Evolutionary conservation across 352 stramenopile genomes (phyloP).

Genomic region (Thalassiosira livingstoniorum): DNA sequence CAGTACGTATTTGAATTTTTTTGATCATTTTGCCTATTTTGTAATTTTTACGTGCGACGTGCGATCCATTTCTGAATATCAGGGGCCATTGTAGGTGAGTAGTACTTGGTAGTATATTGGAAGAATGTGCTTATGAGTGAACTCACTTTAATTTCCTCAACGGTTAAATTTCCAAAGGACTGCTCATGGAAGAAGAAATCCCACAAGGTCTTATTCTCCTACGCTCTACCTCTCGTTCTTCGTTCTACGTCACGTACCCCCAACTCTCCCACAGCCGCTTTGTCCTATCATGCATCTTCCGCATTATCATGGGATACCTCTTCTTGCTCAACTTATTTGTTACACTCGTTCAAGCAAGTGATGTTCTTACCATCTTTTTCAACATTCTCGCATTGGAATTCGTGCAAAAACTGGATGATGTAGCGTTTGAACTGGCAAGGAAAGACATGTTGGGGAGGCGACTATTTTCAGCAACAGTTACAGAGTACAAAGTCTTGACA

Average conservation of each 20-base stretch:
- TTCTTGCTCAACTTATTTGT: slow-evolving; percentile 34
- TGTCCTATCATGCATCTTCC: slow-evolving; percentile 7
- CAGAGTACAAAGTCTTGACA: slow-evolving; percentile 1
- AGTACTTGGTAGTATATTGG: too few relatives aligned
- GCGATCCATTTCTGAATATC: too few relatives aligned
- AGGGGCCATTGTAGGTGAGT: too few relatives aligned
- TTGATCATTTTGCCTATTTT: slow-evolving; percentile 5
- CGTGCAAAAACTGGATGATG: slow-evolving; percentile 1
- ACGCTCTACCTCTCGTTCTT: neutral
- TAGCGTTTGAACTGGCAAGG: slow-evolving; percentile 4
- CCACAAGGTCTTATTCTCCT: slow-evolving; percentile 17
- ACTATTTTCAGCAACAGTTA: neutral
- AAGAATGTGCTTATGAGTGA: too few relatives aligned
- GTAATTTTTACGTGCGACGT: too few relatives aligned
- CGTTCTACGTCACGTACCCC: slow-evolving; percentile 3
- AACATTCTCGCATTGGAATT: slow-evolving; percentile 18
- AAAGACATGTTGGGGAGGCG: neutral
- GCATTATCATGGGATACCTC: slow-evolving; percentile 19
- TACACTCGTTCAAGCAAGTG: slow-evolving; percentile 11
- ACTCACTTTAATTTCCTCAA: too few relatives aligned
- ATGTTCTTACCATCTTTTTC: slow-evolving; percentile 29
- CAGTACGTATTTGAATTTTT: neutral
- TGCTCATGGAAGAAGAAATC: slow-evolving; percentile 23
- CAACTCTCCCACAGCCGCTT: slow-evolving; percentile 8
- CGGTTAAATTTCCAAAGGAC: neutral